Evolutionary conservation across 352 stramenopile species (phyloP).

Genomic region (Hyaloperonospora arabidopsidis): DNA sequence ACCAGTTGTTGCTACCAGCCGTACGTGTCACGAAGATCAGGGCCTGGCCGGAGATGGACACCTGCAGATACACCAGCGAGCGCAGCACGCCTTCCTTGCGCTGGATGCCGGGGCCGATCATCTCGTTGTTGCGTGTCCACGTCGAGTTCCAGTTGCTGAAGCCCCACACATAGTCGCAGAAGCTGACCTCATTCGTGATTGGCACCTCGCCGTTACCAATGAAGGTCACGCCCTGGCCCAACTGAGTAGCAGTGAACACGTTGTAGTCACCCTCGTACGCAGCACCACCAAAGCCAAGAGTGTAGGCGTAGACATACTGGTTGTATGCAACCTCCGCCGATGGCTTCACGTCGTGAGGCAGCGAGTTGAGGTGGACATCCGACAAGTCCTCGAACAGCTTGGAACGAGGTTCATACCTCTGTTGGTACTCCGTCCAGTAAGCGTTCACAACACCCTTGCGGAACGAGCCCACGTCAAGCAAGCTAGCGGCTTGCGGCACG

Average conservation of each 20-base stretch:
- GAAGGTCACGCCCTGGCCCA: conserved; percentile 40
- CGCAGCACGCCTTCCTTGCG: conserved; percentile 63
- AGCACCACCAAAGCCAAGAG: conserved; percentile 23
- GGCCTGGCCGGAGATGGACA: conserved; percentile 67
- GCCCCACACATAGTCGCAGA: conserved; percentile 60
- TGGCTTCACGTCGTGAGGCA: conserved; percentile 34
- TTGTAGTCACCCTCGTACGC: conserved; percentile 33
- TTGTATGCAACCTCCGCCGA: conserved; percentile 37
- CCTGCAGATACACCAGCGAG: conserved; percentile 60
- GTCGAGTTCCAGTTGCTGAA: conserved; percentile 68
- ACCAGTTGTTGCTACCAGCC: conserved; percentile 68
- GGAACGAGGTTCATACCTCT: conserved; percentile 39
- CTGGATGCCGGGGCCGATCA: conserved; percentile 54
- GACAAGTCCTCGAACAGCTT: conserved; percentile 51
- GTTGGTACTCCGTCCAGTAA: conserved; percentile 39
- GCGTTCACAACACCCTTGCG: conserved; percentile 28
- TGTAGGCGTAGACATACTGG: conserved; percentile 58
- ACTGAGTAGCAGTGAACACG: conserved; percentile 38
- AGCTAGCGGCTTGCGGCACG: conserved; percentile 32
- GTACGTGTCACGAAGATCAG: conserved; percentile 73
- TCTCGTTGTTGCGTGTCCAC: conserved; percentile 54
- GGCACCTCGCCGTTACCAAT: conserved; percentile 53
- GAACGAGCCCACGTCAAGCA: conserved; percentile 35
- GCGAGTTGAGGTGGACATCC: conserved; percentile 47
- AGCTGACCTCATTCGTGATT: conserved; percentile 53